These are phyloP conservation scores for Candida tetrigidarum DNA, from an alignment of 1,139 yeast species.

Conservation along the genomic window DNA sequence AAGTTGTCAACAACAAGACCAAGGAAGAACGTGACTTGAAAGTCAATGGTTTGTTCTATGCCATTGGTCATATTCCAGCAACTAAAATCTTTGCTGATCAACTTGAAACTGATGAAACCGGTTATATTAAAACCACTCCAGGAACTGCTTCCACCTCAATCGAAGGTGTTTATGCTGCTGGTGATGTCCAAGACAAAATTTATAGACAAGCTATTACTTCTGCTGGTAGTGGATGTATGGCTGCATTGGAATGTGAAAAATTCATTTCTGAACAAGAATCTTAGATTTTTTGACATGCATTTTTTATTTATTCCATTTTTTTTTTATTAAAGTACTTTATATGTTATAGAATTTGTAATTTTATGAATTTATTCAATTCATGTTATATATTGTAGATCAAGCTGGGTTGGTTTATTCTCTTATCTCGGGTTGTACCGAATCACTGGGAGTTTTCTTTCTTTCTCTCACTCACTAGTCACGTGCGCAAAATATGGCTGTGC, in stretches of 20 bases:
- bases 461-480: no score
- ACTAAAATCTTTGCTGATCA: slow-evolving; percentile 76
- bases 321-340: neutral
- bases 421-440: no score
- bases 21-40: slow-evolving; percentile 68
- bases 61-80: slow-evolving; percentile 98
- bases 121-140: slow-evolving; percentile 86
- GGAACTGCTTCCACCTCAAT: slow-evolving; percentile 89
- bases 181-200: slow-evolving; percentile 97
- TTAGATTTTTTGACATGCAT: slow-evolving; percentile 11
- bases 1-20: slow-evolving; percentile 72
- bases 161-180: slow-evolving; percentile 96
- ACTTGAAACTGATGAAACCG: slow-evolving; percentile 82
- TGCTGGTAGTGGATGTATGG: slow-evolving; percentile 99
- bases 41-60: slow-evolving; percentile 95
- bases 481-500: no score
- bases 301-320: neutral
- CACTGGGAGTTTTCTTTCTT: no score
- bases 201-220: slow-evolving; percentile 99
- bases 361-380: no score
- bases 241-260: slow-evolving; percentile 94
- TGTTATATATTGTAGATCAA: no score
- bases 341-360: slow-evolving; percentile 6
- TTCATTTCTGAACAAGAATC: slow-evolving; percentile 71
- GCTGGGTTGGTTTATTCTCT: no score